phyloP scores from a whole-genome alignment of 768 basidiomycete species.

The Dioszegia aurantiaca region DNA sequence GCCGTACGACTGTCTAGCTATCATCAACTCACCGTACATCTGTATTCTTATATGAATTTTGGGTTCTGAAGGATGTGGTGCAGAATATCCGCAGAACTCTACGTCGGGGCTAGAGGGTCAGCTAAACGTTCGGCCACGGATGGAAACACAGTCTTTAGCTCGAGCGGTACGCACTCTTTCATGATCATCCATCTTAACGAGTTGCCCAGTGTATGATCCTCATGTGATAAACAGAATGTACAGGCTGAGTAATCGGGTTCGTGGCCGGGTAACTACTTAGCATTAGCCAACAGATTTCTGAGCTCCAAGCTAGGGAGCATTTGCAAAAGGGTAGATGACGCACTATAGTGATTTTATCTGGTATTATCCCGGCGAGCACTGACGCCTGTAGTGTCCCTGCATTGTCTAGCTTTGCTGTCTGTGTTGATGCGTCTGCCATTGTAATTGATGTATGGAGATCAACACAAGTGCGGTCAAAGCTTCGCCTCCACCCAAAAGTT shows the following conservation, averaged over 20 bases:
- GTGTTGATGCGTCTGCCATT: constrained; percentile 13
- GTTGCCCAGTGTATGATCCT: constrained; percentile 95
- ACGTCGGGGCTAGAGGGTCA: constrained; percentile 74
- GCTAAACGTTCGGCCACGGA: no score
- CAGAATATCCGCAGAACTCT: constrained; percentile 96
- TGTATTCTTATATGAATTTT: constrained; percentile 96
- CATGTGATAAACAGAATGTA: constrained; percentile 87
- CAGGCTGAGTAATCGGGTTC: constrained; percentile 77
- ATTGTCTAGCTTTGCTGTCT: constrained; percentile 29
- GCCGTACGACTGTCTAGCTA: no score
- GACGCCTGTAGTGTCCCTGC: constrained; percentile 39
- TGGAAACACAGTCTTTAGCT: background rate
- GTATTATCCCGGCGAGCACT: constrained; percentile 26
- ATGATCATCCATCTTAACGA: constrained; percentile 95
- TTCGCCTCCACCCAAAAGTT: no score
- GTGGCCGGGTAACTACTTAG: constrained; percentile 68
- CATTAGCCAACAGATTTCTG: background rate
- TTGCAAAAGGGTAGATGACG: no score
- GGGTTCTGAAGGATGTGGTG: constrained; percentile 94
- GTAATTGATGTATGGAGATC: background rate
- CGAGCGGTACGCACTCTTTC: constrained; percentile 76
- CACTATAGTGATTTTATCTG: constrained; percentile 50
- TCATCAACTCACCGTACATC: constrained; percentile 81
- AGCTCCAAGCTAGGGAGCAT: background rate
- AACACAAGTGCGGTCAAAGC: background rate